Base-by-base conservation (phyloP, 345 rosid species). In the Euphorbia tirucalli region DNA sequence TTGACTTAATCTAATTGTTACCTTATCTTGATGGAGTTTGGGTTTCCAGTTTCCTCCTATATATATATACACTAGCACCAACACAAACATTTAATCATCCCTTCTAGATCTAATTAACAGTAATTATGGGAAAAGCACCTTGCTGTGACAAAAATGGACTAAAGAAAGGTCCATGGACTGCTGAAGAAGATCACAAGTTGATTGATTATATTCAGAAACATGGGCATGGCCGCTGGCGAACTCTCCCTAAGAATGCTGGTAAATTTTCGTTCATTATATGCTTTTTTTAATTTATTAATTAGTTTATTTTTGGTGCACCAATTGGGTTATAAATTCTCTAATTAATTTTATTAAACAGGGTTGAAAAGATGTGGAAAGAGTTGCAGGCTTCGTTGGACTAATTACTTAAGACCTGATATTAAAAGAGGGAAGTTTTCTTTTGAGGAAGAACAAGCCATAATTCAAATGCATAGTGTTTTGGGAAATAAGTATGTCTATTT, bases 121-220 rank as follows among this genome's bases (percentile, higher is more conserved):
- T 41, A 41, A 41, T n/a, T 7, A 41, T 88, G 96, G 90, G 79
- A 3, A 90, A 81, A 77, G 68, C 92, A 71, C 66, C 83, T 39
- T 56, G 73, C 46, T 76, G 69, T 22, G 92, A 87, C 65, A 83
- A 85, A 71, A 79, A 68, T 75, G 95, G 87, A 44, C 61, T 89
- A 80, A 93, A 89, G 83, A 93, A 87, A 75, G 98, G 98, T 65
- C 97, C 97, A 61, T 93, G 97, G 98, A 89, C 91, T 27, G 86
- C 88, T 0, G 97, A 91, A 74, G 98, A 91, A 82, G 98, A 93
- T 57, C 86, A 87, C 57, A 89, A 80, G 61, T 82, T 93, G 70
- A 30, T 85, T 25, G 79, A 78, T 56, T 90, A 90, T 76, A 89
- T 93, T 57, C 85, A 82, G 62, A 80, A 77, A 62, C 87, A 93